Percentiles rank a stretch among this genome's conserved stretches.
Conservation (phyloP, 1,284 basidiomycete species). For the Blastosporella zonata region DNA sequence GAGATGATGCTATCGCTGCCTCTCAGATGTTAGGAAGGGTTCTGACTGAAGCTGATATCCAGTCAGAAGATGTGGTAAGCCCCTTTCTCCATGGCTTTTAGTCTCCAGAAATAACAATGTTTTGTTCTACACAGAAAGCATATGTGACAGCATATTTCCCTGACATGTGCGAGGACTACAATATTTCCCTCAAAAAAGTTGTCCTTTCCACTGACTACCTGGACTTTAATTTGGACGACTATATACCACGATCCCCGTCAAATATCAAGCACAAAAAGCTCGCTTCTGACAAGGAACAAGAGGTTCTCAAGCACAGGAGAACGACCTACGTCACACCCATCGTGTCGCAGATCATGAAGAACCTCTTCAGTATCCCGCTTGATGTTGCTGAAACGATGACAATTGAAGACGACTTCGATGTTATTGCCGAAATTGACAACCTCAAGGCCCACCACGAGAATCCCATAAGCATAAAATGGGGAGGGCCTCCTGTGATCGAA, state of each 20-base stretch:
- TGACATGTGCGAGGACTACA: slow-evolving; percentile 29
- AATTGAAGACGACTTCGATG: slow-evolving; percentile 26
- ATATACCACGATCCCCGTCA: background rate
- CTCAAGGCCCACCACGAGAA: slow-evolving; percentile 41
- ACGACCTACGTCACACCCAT: slow-evolving; percentile 48
- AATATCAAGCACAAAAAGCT: background rate
- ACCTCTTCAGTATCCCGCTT: slow-evolving; percentile 47
- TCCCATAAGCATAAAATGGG: slow-evolving; percentile 50
- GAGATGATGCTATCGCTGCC: slow-evolving; percentile 7
- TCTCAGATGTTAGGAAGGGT: slow-evolving; percentile 27
- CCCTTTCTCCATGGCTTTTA: slow-evolving; percentile 9
- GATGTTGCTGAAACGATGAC: slow-evolving; percentile 32
- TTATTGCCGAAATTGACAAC: slow-evolving; percentile 22
- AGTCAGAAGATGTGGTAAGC: slow-evolving; percentile 41
- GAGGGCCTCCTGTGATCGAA: slow-evolving; percentile 20
- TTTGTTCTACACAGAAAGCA: slow-evolving; percentile 32
- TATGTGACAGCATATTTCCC: slow-evolving; percentile 35
- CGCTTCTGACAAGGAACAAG: slow-evolving; percentile 29
- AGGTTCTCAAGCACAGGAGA: slow-evolving; percentile 38
- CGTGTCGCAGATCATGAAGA: slow-evolving; percentile 43
- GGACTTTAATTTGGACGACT: slow-evolving; percentile 6
- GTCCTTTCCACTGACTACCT: slow-evolving; percentile 30
- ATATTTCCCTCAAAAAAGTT: slow-evolving; percentile 25
- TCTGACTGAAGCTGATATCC: slow-evolving; percentile 36
- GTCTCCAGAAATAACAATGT: background rate